These are phyloP conservation scores for Echria macrotheca DNA, from an alignment of 495 filamentous ascomycete genomes.

Conservation along the genomic window DNA sequence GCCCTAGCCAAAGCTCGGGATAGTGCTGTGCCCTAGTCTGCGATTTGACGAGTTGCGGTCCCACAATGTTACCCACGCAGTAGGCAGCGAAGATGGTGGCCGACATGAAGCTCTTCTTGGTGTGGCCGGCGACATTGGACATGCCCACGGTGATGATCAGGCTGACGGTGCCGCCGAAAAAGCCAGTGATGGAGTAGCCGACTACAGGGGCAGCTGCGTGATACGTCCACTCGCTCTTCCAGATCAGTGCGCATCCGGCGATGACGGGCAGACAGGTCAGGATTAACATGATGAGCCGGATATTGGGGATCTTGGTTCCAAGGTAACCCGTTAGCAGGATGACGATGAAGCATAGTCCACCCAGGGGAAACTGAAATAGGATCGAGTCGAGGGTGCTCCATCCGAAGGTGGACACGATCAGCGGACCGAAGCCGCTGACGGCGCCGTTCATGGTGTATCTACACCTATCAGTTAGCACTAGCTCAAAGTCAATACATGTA, in stretches of 20 bases:
- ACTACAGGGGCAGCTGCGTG: conserved; percentile 58
- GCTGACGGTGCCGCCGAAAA: conserved; percentile 61
- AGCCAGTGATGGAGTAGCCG: conserved; percentile 65
- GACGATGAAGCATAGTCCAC: conserved; percentile 56
- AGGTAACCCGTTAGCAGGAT: conserved; percentile 63
- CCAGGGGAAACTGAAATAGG: conserved; percentile 67
- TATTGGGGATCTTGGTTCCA: conserved; percentile 53
- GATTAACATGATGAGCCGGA: conserved; percentile 58
- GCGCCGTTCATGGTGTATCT: conserved; percentile 68
- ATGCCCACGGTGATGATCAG: conserved; percentile 63
- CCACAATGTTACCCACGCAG: conserved; percentile 65
- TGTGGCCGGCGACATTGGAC: conserved; percentile 69
- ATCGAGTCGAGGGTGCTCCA: conserved; percentile 61
- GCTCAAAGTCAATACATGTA: neutral
- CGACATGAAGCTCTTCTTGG: conserved; percentile 71
- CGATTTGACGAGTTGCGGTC: conserved; percentile 62
- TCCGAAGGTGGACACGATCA: conserved; percentile 72
- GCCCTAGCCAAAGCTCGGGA: conserved; percentile 61
- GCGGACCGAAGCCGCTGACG: conserved; percentile 67
- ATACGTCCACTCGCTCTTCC: conserved; percentile 62
- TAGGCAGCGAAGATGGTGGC: conserved; percentile 70
- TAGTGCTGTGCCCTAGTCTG: conserved; percentile 59
- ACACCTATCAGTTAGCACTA: neutral
- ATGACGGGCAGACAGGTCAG: conserved; percentile 65
- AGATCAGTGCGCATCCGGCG: conserved; percentile 68